A percentile compares a stretch with the other conserved stretches of the same genome.
phyloP scores from a whole-genome alignment of 208 protist genomes.

The Crithidia thermophila region DNA sequence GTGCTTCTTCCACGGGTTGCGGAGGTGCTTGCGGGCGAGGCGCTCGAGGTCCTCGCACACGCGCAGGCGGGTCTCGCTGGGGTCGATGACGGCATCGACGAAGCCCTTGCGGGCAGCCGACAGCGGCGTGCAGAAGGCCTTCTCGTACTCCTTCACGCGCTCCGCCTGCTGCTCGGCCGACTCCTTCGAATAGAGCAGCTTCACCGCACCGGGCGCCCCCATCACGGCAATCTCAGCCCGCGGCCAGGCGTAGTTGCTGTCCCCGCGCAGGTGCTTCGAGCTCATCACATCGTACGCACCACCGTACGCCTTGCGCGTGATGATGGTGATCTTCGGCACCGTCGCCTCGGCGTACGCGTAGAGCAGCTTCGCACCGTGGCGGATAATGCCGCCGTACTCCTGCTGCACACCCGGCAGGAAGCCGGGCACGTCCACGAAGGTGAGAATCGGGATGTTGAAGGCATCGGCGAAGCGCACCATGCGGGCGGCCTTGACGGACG shows the following conservation, averaged over 20 bases:
- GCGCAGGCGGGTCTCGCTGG: conserved; percentile 74
- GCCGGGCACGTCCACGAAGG: conserved; percentile 97
- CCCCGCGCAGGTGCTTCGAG: conserved; percentile 95
- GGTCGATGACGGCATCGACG: conserved; percentile 95
- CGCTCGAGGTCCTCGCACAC: conserved; percentile 95
- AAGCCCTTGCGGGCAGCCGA: conserved; percentile 92
- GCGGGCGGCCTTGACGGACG: conserved; percentile 88
- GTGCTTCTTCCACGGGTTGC: conserved; percentile 94
- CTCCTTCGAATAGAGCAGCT: conserved; percentile 90
- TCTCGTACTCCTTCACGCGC: conserved; percentile 76
- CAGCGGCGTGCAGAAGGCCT: conserved; percentile 92
- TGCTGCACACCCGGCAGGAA: conserved; percentile 95
- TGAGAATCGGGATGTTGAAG: conserved; percentile 98
- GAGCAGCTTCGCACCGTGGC: conserved; percentile 97
- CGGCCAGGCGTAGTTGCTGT: conserved; percentile 96
- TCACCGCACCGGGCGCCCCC: conserved; percentile 95
- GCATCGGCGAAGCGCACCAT: conserved; percentile 97
- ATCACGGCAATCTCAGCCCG: conserved; percentile 96
- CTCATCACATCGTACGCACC: conserved; percentile 97
- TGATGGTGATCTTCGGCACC: conserved; percentile 96
- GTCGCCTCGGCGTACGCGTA: conserved; percentile 98
- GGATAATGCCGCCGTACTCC: conserved; percentile 96
- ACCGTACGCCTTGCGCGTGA: conserved; percentile 97
- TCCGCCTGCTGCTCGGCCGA: conserved; percentile 49
- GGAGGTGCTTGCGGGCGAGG: conserved; percentile 84